Evolutionary conservation across 2,329 filamentous ascomycete genomes (phyloP).

Genomic region (Ophiobolus disseminans): DNA sequence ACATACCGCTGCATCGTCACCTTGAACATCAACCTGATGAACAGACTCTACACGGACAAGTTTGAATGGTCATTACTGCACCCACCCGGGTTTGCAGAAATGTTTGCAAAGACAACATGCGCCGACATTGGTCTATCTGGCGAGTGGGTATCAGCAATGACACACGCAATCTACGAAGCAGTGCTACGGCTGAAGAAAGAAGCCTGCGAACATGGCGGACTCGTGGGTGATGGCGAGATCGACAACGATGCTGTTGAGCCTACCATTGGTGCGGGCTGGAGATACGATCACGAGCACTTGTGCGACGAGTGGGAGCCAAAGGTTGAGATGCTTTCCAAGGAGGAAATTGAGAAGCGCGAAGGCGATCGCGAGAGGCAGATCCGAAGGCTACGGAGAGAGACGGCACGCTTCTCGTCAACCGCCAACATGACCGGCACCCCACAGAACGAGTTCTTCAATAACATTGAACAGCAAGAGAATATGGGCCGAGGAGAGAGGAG

Average conservation of each 20-base stretch:
- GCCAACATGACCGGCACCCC: constrained; percentile 79
- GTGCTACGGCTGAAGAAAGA: constrained; percentile 94
- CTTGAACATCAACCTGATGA: constrained; percentile 88
- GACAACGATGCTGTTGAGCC: constrained; percentile 84
- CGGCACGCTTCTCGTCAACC: constrained; percentile 87
- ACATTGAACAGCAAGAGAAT: constrained; percentile 67
- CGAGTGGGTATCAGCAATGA: constrained; percentile 93
- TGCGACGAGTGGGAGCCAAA: constrained; percentile 63
- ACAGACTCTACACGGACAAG: constrained; percentile 92
- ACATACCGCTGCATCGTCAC: constrained; percentile 93
- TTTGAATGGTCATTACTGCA: constrained; percentile 98
- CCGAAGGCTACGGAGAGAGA: constrained; percentile 84
- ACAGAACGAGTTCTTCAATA: constrained; percentile 66
- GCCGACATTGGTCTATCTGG: constrained; percentile 87
- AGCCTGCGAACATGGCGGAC: constrained; percentile 86
- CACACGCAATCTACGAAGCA: constrained; percentile 96
- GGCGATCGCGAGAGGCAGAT: constrained; percentile 93
- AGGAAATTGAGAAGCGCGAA: constrained; percentile 97
- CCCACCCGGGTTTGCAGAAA: constrained; percentile 87
- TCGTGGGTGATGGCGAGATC: constrained; percentile 78
- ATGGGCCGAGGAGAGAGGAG: constrained; percentile 92
- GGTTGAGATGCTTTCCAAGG: constrained; percentile 74
- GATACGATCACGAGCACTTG: constrained; percentile 90
- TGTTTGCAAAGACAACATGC: constrained; percentile 91
- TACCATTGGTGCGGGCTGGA: constrained; percentile 86